Evolutionary conservation across 2,329 filamentous ascomycete genomes (phyloP).

Genomic region (Scleromitrula shiraiana): DNA sequence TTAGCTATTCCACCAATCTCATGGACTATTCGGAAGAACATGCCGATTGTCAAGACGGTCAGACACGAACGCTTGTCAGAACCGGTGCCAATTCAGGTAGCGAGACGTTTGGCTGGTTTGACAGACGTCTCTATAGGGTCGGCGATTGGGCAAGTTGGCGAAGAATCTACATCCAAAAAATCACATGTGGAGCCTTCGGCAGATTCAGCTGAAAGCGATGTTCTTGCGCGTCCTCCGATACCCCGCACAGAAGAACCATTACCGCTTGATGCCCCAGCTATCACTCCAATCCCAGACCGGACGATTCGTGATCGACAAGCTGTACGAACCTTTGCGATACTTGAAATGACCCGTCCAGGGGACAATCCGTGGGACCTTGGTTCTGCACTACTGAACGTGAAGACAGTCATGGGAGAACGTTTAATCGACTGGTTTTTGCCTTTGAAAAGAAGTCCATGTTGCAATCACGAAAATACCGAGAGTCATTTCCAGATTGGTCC

Average conservation of each 20-base stretch:
- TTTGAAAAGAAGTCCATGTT: conserved; percentile 65
- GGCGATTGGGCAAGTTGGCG: not conserved
- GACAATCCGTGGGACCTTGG: conserved; percentile 85
- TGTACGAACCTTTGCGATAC: conserved; percentile 67
- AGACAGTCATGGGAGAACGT: conserved; percentile 67
- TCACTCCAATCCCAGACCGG: not conserved
- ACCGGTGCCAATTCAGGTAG: not conserved
- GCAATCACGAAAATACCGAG: conserved; percentile 53
- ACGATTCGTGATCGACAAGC: conserved; percentile 31
- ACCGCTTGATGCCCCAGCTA: not conserved
- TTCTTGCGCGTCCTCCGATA: not conserved
- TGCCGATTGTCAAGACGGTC: conserved; percentile 4
- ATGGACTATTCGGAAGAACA: not conserved
- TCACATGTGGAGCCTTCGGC: not conserved
- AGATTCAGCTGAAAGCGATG: not conserved
- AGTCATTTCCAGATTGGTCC: conserved; percentile 63
- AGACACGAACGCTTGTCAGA: conserved; percentile 4
- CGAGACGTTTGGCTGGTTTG: conserved; percentile 3
- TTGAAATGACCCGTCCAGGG: conserved; percentile 56
- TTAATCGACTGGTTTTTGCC: conserved; percentile 76
- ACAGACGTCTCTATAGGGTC: not conserved
- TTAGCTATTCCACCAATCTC: conserved; percentile 28
- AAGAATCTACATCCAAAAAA: too few relatives aligned
- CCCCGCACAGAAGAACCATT: not conserved
- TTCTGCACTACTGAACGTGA: conserved; percentile 57